Percentiles rank a stretch among this genome's conserved stretches.
Evolutionary conservation across 345 rosid species (phyloP).

Genomic region (Raphanus sativus): DNA sequence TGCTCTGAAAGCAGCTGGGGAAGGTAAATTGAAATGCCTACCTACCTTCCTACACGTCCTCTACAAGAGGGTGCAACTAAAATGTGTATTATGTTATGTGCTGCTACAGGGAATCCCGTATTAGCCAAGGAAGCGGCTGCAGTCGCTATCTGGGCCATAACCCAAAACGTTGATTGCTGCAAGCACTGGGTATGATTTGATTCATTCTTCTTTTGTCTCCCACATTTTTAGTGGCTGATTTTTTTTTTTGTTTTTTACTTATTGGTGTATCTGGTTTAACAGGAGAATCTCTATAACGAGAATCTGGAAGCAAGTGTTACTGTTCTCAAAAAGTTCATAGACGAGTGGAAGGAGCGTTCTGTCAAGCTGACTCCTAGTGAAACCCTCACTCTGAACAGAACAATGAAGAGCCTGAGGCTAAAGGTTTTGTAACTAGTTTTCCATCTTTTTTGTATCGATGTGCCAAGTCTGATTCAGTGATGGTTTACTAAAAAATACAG

Average conservation of each 20-base stretch:
- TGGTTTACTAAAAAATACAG: conserved; percentile 20
- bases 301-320: conserved; percentile 58
- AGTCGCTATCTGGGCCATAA: conserved; percentile 58
- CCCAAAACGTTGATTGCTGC: conserved; percentile 64
- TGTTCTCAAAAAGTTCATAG: conserved; percentile 50
- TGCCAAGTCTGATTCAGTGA: not conserved
- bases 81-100: not conserved
- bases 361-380: conserved; percentile 50
- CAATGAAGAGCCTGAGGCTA: conserved; percentile 51
- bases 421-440: conserved; percentile 47
- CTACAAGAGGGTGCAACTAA: not conserved
- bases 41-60: not conserved
- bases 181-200: conserved; percentile 60
- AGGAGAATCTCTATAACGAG: conserved; percentile 65
- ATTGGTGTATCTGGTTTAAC: conserved; percentile 7
- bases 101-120: conserved; percentile 44
- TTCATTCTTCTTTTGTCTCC: conserved; percentile 6
- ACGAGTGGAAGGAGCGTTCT: conserved; percentile 57
- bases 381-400: conserved; percentile 43
- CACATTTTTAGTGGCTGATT: not conserved
- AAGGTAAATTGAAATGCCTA: conserved; percentile 40
- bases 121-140: conserved; percentile 68
- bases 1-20: conserved; percentile 59
- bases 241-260: conserved; percentile 10
- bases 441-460: not conserved